Conservation (phyloP, 1,139 yeast genomes). For the Candida sanyaensis region DNA sequence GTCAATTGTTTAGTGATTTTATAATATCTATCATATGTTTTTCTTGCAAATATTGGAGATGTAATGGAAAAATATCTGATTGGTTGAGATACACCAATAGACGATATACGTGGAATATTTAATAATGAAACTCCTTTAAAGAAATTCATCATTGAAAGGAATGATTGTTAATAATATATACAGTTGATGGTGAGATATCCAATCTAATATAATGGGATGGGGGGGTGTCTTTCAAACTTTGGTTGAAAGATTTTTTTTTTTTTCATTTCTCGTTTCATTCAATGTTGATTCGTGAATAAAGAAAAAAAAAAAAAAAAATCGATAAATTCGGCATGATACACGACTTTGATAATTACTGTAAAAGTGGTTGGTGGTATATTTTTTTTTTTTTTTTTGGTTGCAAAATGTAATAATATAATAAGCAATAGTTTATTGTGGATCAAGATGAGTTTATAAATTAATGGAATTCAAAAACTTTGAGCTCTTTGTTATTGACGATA, state of each 20-base stretch:
- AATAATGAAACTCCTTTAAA: slow-evolving; percentile 1
- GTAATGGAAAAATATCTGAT: slow-evolving; percentile 3
- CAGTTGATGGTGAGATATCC: background rate
- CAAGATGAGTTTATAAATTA: too few relatives aligned
- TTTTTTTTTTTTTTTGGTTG: too few relatives aligned
- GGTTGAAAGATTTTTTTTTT: background rate
- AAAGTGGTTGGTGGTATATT: background rate
- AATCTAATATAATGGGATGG: background rate
- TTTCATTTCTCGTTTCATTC: background rate
- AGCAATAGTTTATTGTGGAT: too few relatives aligned
- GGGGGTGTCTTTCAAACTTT: background rate
- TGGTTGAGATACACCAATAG: background rate
- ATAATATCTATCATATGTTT: slow-evolving; percentile 29
- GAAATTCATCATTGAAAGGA: slow-evolving; percentile 1
- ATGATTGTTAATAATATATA: background rate
- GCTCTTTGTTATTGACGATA: too few relatives aligned
- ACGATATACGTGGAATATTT: slow-evolving; percentile 1
- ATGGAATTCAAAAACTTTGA: too few relatives aligned
- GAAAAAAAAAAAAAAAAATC: background rate
- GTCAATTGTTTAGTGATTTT: slow-evolving; percentile 43
- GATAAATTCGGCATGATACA: background rate
- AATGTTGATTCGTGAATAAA: background rate
- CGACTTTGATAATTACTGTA: background rate
- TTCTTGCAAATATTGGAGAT: slow-evolving; percentile 3
- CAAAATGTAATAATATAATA: background rate